Evolutionary conservation across 345 rosid genomes (phyloP).

Genomic region (Eucalyptus dawsonii): DNA sequence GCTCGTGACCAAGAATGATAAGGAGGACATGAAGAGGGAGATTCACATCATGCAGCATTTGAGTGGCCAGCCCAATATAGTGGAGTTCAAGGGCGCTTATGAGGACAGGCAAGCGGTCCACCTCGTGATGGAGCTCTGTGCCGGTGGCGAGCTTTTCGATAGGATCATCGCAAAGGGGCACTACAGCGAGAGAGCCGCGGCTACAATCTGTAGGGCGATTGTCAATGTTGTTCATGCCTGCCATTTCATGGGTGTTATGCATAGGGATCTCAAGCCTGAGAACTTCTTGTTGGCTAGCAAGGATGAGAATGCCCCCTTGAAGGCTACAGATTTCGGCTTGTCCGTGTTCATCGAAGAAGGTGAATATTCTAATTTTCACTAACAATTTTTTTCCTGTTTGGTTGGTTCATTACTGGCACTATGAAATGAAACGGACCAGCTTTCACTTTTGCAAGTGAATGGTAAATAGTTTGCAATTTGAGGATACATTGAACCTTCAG

Average conservation of each 20-base stretch:
- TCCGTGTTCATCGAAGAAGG: slow-evolving; percentile 56
- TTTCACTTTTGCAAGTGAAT: background rate
- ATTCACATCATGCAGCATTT: slow-evolving; percentile 90
- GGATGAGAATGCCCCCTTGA: slow-evolving; percentile 47
- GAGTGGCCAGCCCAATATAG: slow-evolving; percentile 89
- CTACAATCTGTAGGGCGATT: slow-evolving; percentile 48
- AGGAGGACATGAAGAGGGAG: slow-evolving; percentile 78
- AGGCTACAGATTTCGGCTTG: slow-evolving; percentile 86
- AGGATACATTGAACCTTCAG: background rate
- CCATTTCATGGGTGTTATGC: slow-evolving; percentile 89
- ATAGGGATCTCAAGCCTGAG: slow-evolving; percentile 91
- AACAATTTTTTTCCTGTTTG: background rate
- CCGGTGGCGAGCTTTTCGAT: slow-evolving; percentile 88
- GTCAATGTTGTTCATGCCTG: slow-evolving; percentile 77
- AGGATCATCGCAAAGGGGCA: slow-evolving; percentile 65
- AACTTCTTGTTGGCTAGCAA: slow-evolving; percentile 71
- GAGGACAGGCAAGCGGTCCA: slow-evolving; percentile 81
- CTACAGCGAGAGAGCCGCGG: slow-evolving; percentile 77
- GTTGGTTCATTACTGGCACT: background rate
- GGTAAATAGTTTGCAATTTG: background rate
- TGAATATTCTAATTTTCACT: background rate
- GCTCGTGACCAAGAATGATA: slow-evolving; percentile 46
- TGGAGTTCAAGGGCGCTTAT: slow-evolving; percentile 77
- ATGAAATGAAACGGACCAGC: background rate
- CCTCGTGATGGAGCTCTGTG: slow-evolving; percentile 89